Percentiles rank a stretch among this genome's conserved stretches.
These are phyloP conservation scores for Blechomonas ayalai DNA, from an alignment of 208 protist species.

Conservation along the genomic window DNA sequence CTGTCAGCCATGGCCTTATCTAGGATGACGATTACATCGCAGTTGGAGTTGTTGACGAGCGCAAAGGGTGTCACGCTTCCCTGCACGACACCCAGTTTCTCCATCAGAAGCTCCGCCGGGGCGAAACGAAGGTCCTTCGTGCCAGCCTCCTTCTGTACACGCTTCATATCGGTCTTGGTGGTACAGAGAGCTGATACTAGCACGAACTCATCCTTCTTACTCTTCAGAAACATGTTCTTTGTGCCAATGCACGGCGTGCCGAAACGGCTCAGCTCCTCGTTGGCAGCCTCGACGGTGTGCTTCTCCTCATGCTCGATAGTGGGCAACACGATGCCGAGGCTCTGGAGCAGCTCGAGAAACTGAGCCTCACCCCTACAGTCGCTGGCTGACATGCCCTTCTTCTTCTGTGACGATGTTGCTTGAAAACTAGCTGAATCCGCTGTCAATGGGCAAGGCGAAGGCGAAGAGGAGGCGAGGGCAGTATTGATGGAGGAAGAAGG, in stretches of 20 bases:
- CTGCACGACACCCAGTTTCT: slow-evolving; percentile 64
- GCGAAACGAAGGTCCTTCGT: slow-evolving; percentile 84
- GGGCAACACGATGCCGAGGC: slow-evolving; percentile 31
- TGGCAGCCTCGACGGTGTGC: slow-evolving; percentile 63
- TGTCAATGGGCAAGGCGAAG: slow-evolving; percentile 4
- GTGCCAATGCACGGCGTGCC: slow-evolving; percentile 36
- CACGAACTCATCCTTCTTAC: slow-evolving; percentile 84
- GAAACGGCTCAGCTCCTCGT: slow-evolving; percentile 49
- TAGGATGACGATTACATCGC: slow-evolving; percentile 59
- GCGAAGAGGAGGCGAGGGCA: slow-evolving; percentile 1
- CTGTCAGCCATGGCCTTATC: slow-evolving; percentile 52
- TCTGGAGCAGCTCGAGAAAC: slow-evolving; percentile 37
- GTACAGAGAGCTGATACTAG: slow-evolving; percentile 59
- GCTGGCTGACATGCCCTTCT: slow-evolving; percentile 42
- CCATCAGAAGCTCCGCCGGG: slow-evolving; percentile 42
- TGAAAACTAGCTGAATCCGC: slow-evolving; percentile 8
- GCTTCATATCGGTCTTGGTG: slow-evolving; percentile 77
- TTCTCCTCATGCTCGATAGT: slow-evolving; percentile 68
- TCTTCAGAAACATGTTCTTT: slow-evolving; percentile 89
- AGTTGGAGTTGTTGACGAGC: slow-evolving; percentile 65
- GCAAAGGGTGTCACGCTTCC: slow-evolving; percentile 81
- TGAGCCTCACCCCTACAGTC: slow-evolving; percentile 55
- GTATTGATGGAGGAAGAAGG: not conserved
- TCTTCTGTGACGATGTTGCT: too few species aligned
- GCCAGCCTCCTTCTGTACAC: slow-evolving; percentile 48